These are phyloP conservation scores for Byssothecium circinans DNA, from an alignment of 2,329 filamentous ascomycete species.

Conservation along the genomic window DNA sequence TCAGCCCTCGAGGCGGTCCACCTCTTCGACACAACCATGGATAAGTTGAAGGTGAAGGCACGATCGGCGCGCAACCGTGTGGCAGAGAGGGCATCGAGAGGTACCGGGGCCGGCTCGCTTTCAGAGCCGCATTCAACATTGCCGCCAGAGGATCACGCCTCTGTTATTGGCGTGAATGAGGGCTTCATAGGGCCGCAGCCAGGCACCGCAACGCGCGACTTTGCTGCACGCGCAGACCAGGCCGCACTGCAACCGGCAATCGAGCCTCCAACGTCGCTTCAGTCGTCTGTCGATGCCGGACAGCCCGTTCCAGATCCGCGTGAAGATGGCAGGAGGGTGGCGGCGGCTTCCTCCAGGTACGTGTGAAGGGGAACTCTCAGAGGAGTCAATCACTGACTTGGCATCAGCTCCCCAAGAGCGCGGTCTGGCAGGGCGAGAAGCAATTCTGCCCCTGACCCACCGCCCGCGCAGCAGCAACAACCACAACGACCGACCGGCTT, in stretches of 20 bases:
- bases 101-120: slow-evolving; percentile 29
- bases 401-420: neutral
- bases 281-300: slow-evolving; percentile 41
- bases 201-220: slow-evolving; percentile 38
- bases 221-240: slow-evolving; percentile 23
- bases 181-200: slow-evolving; percentile 30
- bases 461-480: slow-evolving; percentile 21
- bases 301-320: slow-evolving; percentile 32
- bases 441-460: slow-evolving; percentile 27
- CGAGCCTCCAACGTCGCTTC: slow-evolving; percentile 39
- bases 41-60: slow-evolving; percentile 38
- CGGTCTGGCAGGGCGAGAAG: slow-evolving; percentile 26
- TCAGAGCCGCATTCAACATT: slow-evolving; percentile 32
- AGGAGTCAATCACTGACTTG: slow-evolving; percentile 20
- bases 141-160: slow-evolving; percentile 35
- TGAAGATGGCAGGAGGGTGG: slow-evolving; percentile 21
- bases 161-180: slow-evolving; percentile 36
- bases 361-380: slow-evolving; percentile 1
- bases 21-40: slow-evolving; percentile 23
- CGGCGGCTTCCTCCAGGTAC: slow-evolving; percentile 24
- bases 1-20: neutral
- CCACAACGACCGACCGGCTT: slow-evolving; percentile 22
- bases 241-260: slow-evolving; percentile 22
- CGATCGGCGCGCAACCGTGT: slow-evolving; percentile 38
- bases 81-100: slow-evolving; percentile 30